phyloP scores from a whole-genome alignment of 192 early-diverging fungal species.

The Coemansia interrupta region DNA sequence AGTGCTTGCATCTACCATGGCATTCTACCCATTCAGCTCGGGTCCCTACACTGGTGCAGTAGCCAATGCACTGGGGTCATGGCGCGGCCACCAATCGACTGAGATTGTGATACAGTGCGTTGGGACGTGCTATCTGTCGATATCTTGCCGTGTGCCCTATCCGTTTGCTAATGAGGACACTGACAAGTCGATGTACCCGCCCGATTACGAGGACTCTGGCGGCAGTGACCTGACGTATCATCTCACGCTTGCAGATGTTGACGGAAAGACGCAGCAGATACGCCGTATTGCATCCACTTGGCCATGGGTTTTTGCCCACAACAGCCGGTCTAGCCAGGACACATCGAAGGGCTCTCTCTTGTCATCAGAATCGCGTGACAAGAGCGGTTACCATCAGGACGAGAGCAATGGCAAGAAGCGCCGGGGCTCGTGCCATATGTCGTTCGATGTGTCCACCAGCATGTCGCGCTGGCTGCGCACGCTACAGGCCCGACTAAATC shows the following conservation, averaged over 20 bases:
- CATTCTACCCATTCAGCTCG: conserved; percentile 37
- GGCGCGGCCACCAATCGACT: conserved; percentile 36
- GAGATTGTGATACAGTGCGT: conserved; percentile 43
- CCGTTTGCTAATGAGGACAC: conserved; percentile 32
- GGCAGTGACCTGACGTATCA: conserved; percentile 43
- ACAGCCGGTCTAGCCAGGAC: conserved; percentile 14
- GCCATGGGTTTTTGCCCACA: conserved; percentile 43
- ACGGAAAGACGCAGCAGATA: conserved; percentile 27
- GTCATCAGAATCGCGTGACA: not conserved
- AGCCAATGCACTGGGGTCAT: conserved; percentile 27
- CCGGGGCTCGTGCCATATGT: conserved; percentile 5
- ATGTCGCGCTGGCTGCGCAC: conserved; percentile 48
- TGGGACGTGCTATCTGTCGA: conserved; percentile 38
- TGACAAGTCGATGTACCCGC: conserved; percentile 27
- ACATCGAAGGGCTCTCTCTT: not conserved
- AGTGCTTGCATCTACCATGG: conserved; percentile 31
- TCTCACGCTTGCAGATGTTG: conserved; percentile 46
- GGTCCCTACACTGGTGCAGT: conserved; percentile 44
- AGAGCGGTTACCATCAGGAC: not conserved
- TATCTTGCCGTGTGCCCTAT: conserved; percentile 45
- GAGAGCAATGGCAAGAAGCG: not conserved
- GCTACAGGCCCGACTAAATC: conserved; percentile 42
- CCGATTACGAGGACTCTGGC: conserved; percentile 26
- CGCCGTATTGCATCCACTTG: conserved; percentile 42
- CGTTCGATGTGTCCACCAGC: conserved; percentile 28